phyloP scores from a whole-genome alignment of 495 filamentous ascomycete species.

The Aspergillus baeticus region DNA sequence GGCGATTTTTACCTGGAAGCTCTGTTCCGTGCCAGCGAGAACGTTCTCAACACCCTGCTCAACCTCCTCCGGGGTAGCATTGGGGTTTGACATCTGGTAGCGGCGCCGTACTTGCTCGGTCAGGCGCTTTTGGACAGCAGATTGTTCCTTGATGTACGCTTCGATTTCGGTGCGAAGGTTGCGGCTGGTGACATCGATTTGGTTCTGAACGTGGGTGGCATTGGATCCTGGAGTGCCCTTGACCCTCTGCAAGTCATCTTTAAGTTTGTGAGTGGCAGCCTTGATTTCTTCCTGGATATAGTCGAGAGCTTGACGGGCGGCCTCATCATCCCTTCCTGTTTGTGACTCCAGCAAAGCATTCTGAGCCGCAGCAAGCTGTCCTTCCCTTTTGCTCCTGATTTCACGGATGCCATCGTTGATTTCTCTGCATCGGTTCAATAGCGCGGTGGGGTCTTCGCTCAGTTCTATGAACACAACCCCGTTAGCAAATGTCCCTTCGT shows the following conservation, averaged over 20 bases:
- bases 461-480: background rate
- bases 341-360: conserved; percentile 43
- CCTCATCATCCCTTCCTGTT: conserved; percentile 45
- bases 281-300: conserved; percentile 74
- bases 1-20: conserved; percentile 53
- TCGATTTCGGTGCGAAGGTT: conserved; percentile 75
- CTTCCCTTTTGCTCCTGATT: conserved; percentile 37
- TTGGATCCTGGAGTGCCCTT: conserved; percentile 76
- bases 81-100: conserved; percentile 83
- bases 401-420: conserved; percentile 69
- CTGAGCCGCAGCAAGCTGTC: conserved; percentile 38
- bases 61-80: conserved; percentile 79
- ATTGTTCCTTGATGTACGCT: conserved; percentile 75
- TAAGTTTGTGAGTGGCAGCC: conserved; percentile 74
- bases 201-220: conserved; percentile 65
- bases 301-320: conserved; percentile 49
- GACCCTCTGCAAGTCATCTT: conserved; percentile 69
- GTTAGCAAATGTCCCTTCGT: background rate
- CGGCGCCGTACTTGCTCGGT: conserved; percentile 81
- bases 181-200: conserved; percentile 77
- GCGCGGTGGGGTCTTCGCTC: conserved; percentile 60
- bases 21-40: conserved; percentile 66
- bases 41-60: conserved; percentile 71
- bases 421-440: conserved; percentile 79
- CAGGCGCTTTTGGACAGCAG: conserved; percentile 72